Base-by-base conservation (phyloP, 805 yeast species). In the Kodamaea nitidulidarum region DNA sequence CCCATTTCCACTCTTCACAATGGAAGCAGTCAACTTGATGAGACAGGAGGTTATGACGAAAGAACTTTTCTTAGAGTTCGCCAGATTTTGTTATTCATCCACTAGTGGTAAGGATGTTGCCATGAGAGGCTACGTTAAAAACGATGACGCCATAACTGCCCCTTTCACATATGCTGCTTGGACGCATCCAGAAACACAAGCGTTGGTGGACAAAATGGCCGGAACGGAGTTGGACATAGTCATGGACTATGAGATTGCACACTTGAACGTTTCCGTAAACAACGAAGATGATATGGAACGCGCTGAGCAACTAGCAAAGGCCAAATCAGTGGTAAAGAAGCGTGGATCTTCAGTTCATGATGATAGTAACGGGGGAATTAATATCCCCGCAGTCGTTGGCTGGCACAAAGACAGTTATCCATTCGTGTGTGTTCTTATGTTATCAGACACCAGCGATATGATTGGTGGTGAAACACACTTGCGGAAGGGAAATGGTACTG, bases 341-440 rank as follows among this genome's bases (percentile, higher is more conserved):
- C 41, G 41, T 28, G 42, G 42, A 16, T 25, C 36, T 9, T 38
- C 41, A 2, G 41, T 32, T 11, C 36, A 38, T 35, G 41, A 38
- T 21, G 38, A 39, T 15, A 37, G 35, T 4, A 35, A 39, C 4
- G 35, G 33, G 2, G 70, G 63, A 24, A 57, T 52, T 4, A 69
- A 70, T 29, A 65, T 75, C 36, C 77, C 78, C 9, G 81, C 78
- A 15, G 67, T 77, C 31, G 80, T 77, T 25, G 75, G 76, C 21
- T 78, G 84, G 84, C 84, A 78, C 61, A 55, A 63, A 39, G 84
- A 78, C 52, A 70, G 79, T n/a, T 77, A 76, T 40, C 83, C 82
- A 11, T 76, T 76, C 52, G 83, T 78, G 14, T 78, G 82, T 56
- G 84, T 78, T 11, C 63, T 78, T 44, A 78, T 78, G 84, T 52